Evolutionary conservation across 2,329 filamentous ascomycete genomes (phyloP), one percentile per base, ranked within the genome.

Genomic region (Dactylonectria estremocensis): DNA sequence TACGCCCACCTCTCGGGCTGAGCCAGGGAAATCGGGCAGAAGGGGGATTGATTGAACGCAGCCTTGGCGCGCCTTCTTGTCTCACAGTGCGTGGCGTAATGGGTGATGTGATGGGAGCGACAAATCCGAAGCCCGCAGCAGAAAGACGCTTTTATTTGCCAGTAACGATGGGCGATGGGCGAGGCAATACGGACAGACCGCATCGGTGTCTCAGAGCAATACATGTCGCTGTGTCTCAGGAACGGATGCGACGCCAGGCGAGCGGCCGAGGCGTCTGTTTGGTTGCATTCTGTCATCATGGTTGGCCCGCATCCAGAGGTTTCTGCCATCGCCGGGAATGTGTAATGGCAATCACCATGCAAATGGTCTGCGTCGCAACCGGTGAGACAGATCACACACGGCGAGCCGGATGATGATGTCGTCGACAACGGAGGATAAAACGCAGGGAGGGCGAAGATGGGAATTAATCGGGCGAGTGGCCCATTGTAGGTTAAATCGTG

Each of bases 401-500:
- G 28, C 49, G 14, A 31, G 24, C 45, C 22, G 18, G 3, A 20
- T 8, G 45, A 18, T 13, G 24, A 52, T n/a, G 49, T 14, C 16
- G 22, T 46, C 48, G 37, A 48, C 54, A n/a, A 46, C 40, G 35
- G 46, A 52, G 48, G 14, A 53, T 16, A 31, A 31, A 13, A 35
- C 55, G 31, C 52, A 35, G 53, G 45, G 49, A 28, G 46, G 33
- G 31, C 31, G 64, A 53, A 46, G 58, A 57, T 66, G 58, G 64
- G 64, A 48, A 61, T 56, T 61, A 61, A 61, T 53, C 53, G 58
- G 61, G 64, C 49, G 58, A 66, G 53, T 59, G 58, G 52, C 58
- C 64, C 64, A 66, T 57, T 53, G 14, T 66, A 52, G 52, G 50
- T 56, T 65, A 53, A 28, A 57, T 37, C 64, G 64, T 66, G 64